Evolutionary conservation across 345 rosid species (phyloP).

Genomic region (Reutealis trisperma): DNA sequence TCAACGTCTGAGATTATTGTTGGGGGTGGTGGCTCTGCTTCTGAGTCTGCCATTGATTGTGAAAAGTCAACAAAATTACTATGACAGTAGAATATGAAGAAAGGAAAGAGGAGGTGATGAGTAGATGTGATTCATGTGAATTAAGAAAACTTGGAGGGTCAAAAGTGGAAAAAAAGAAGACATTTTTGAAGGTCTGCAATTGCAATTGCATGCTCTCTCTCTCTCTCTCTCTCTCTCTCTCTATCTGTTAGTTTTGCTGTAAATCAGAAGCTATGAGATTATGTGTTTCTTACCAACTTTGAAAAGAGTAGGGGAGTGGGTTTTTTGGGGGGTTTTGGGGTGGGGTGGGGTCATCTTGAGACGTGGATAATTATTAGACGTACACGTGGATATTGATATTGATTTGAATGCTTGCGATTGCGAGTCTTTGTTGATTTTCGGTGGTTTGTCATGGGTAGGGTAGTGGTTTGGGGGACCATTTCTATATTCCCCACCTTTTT

Average conservation of each 20-base stretch:
- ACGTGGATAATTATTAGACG: constrained; percentile 7
- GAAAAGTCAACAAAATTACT: background rate
- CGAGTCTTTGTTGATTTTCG: constrained; percentile 11
- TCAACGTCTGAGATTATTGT: constrained; percentile 42
- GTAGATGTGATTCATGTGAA: constrained; percentile 53
- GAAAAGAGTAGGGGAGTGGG: constrained; percentile 21
- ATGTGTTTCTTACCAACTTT: constrained; percentile 62
- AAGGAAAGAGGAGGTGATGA: background rate
- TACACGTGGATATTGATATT: constrained; percentile 12
- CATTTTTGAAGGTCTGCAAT: constrained; percentile 43
- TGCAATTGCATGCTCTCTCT: constrained; percentile 30
- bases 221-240: background rate
- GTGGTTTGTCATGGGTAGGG: constrained; percentile 22
- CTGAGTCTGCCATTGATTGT: background rate
- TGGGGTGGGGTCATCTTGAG: background rate
- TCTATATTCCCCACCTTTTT: background rate
- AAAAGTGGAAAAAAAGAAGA: constrained; percentile 34
- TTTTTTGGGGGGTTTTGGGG: constrained; percentile 10
- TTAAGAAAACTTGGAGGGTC: constrained; percentile 34
- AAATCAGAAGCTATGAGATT: constrained; percentile 45
- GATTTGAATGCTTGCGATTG: background rate
- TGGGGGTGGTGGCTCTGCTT: background rate
- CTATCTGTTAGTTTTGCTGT: constrained; percentile 35
- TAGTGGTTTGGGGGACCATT: constrained; percentile 28
- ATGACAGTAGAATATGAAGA: background rate